phyloP scores from a whole-genome alignment of 73 alveolate genomes.

The Blepharisma stoltei region DNA sequence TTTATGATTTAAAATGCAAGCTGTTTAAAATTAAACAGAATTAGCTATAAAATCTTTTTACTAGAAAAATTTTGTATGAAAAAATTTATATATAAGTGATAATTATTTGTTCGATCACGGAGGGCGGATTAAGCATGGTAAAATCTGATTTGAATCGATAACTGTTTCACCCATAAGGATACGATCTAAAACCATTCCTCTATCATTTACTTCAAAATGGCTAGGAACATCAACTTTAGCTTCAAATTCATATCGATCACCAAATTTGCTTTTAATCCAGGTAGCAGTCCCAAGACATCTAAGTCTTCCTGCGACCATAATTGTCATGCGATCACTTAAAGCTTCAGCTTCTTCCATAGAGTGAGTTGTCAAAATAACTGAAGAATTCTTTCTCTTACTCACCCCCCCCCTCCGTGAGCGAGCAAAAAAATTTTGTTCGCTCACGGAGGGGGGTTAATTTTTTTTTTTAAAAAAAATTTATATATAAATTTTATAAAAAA shows the following conservation, averaged over 20 bases:
- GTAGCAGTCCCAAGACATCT: conserved; percentile 51
- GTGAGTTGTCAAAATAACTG: conserved; percentile 73
- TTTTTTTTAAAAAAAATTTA: conserved; percentile 86
- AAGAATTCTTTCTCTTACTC: conserved; percentile 70
- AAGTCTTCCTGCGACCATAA: conserved; percentile 63
- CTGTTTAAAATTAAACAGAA: too few species aligned
- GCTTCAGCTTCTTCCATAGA: conserved; percentile 71
- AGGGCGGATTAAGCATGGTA: conserved; percentile 97
- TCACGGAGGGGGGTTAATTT: too few species aligned
- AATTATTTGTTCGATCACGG: conserved; percentile 95
- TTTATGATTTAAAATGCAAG: too few species aligned
- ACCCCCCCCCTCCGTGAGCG: too few species aligned
- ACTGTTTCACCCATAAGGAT: conserved; percentile 92
- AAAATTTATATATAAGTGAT: too few species aligned
- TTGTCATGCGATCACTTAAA: conserved; percentile 73
- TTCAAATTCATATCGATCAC: conserved; percentile 72
- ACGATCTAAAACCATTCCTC: conserved; percentile 66
- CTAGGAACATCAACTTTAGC: conserved; percentile 35
- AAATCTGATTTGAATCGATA: conserved; percentile 91
- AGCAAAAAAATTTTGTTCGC: too few species aligned
- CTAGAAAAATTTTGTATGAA: too few species aligned
- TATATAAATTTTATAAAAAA: conserved; percentile 95
- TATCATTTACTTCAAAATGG: conserved; percentile 30
- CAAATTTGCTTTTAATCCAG: conserved; percentile 48
- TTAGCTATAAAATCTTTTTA: too few species aligned